These are phyloP conservation scores for Fomitiporia mediterranea DNA, from an alignment of 1,284 basidiomycete species.

Conservation along the genomic window DNA sequence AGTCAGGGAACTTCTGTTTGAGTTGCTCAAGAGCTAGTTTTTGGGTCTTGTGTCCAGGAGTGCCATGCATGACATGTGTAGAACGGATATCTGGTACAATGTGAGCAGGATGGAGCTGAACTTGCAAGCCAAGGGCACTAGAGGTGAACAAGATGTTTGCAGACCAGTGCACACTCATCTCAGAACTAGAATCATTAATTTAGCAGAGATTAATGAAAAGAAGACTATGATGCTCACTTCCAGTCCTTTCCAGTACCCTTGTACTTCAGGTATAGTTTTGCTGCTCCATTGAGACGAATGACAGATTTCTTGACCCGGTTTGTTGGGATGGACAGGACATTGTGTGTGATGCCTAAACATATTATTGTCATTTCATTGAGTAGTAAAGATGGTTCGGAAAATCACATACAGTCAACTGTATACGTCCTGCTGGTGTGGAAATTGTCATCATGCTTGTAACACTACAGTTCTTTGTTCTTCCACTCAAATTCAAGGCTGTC, in stretches of 20 bases:
- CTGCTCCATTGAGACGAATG: constrained; percentile 29
- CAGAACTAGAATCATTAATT: background rate
- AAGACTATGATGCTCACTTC: constrained; percentile 8
- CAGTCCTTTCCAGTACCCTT: constrained; percentile 13
- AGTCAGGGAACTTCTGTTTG: constrained; percentile 23
- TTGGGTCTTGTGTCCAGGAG: constrained; percentile 20
- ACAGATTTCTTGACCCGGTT: constrained; percentile 25
- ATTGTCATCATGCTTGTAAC: constrained; percentile 20
- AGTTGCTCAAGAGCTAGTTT: constrained; percentile 23
- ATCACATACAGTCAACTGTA: constrained; percentile 8
- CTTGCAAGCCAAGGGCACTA: background rate
- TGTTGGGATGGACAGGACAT: constrained; percentile 29
- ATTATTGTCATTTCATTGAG: background rate
- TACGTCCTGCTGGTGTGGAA: constrained; percentile 12
- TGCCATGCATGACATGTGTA: constrained; percentile 13
- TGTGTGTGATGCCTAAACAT: constrained; percentile 29
- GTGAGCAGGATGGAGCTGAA: constrained; percentile 4
- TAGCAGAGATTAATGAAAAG: background rate
- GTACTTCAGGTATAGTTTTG: constrained; percentile 25
- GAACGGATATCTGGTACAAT: constrained; percentile 5
- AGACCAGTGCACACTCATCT: constrained; percentile 12
- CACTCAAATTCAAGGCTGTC: constrained; percentile 21
- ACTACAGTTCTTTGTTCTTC: constrained; percentile 21
- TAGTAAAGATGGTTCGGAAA: background rate
- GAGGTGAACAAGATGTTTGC: constrained; percentile 15